These are phyloP conservation scores for Coffea canephora DNA, from an alignment of 257 asterid genomes.

Conservation along the genomic window DNA sequence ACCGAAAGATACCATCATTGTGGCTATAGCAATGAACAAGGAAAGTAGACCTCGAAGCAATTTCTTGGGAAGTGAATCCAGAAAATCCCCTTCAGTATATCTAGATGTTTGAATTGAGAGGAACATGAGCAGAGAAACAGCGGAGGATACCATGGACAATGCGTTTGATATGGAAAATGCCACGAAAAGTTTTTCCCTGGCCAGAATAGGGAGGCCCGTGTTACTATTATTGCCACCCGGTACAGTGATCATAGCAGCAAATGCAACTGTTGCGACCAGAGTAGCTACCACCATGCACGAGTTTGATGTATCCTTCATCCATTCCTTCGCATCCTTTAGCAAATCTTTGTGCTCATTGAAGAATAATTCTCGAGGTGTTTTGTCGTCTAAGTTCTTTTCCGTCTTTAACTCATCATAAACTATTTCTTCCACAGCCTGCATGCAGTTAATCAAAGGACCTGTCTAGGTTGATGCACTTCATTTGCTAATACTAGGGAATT, in stretches of 20 bases:
- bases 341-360: neutral
- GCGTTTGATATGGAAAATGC: conserved; percentile 3
- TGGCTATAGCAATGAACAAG: neutral
- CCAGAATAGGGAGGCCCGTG: neutral
- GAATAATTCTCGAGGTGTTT: conserved; percentile 6
- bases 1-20: conserved; percentile 11
- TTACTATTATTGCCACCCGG: neutral
- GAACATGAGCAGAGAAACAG: conserved; percentile 11
- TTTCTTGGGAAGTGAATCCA: neutral
- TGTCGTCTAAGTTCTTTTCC: neutral
- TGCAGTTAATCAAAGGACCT: too few species aligned
- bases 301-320: conserved; percentile 18
- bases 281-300: conserved; percentile 14
- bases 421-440: conserved; percentile 14
- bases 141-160: conserved; percentile 8
- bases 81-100: conserved; percentile 4
- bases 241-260: conserved; percentile 4
- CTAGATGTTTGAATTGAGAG: conserved; percentile 1
- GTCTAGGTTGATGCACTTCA: neutral
- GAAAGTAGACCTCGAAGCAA: neutral
- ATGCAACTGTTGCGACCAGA: neutral
- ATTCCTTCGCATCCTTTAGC: neutral
- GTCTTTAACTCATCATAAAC: neutral
- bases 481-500: neutral
- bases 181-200: neutral